phyloP scores from a whole-genome alignment of 306 rosid genomes.

The Cicer pinnatifidum region DNA sequence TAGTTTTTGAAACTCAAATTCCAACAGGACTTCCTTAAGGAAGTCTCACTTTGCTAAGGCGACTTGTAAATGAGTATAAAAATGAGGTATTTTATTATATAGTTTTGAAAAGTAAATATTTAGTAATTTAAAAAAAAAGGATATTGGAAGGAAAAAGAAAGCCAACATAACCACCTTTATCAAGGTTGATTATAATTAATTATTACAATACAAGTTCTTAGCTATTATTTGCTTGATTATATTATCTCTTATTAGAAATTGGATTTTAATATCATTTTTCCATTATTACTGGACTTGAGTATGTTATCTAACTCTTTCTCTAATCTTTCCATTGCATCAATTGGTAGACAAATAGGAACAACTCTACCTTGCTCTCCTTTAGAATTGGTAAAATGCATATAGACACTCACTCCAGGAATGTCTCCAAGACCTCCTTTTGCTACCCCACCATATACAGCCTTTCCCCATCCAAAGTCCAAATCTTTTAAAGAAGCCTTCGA shows the following conservation, averaged over 20 bases:
- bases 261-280: neutral
- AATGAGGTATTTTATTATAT: too few species aligned
- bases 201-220: too few species aligned
- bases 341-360: conserved; percentile 48
- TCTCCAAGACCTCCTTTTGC: neutral
- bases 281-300: neutral
- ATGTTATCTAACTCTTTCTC: conserved; percentile 26
- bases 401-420: conserved; percentile 26
- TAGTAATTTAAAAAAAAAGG: too few species aligned
- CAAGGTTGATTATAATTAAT: too few species aligned
- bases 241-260: neutral
- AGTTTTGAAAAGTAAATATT: too few species aligned
- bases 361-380: conserved; percentile 47
- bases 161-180: too few species aligned
- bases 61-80: too few species aligned
- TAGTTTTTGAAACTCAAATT: too few species aligned
- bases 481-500: neutral
- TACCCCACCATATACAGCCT: neutral
- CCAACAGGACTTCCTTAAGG: too few species aligned
- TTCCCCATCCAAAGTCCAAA: conserved; percentile 40
- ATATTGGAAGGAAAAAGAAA: too few species aligned
- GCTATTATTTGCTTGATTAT: too few species aligned
- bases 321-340: conserved; percentile 50
- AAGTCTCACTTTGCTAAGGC: too few species aligned
- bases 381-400: neutral